phyloP scores from a whole-genome alignment of 805 yeast genomes.

The Candida chauliodis region DNA sequence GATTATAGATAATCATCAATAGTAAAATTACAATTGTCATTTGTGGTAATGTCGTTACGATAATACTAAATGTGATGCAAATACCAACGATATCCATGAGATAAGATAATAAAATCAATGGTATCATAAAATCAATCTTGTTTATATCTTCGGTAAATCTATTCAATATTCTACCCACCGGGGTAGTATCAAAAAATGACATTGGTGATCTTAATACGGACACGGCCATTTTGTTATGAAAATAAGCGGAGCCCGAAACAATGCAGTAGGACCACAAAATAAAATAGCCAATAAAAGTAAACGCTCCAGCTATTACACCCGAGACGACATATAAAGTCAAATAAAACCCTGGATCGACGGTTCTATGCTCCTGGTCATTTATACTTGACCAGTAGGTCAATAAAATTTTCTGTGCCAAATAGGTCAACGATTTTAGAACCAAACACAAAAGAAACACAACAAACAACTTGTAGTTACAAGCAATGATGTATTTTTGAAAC shows the following conservation, averaged over 20 bases:
- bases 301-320: conserved; percentile 25
- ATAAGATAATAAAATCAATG: conserved; percentile 34
- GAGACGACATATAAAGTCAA: conserved; percentile 23
- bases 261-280: conserved; percentile 29
- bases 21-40: conserved; percentile 45
- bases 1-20: conserved; percentile 44
- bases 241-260: conserved; percentile 26
- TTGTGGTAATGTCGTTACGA: conserved; percentile 56
- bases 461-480: conserved; percentile 26
- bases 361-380: conserved; percentile 23
- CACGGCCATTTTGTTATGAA: conserved; percentile 35
- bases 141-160: conserved; percentile 84
- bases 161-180: conserved; percentile 76
- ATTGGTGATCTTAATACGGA: conserved; percentile 53
- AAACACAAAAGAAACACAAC: conserved; percentile 20
- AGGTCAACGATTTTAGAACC: conserved; percentile 15
- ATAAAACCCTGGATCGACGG: conserved; percentile 21
- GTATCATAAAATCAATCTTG: conserved; percentile 53
- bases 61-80: conserved; percentile 65
- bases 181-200: conserved; percentile 76
- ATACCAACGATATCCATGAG: conserved; percentile 53
- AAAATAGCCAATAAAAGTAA: conserved; percentile 23
- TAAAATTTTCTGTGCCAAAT: conserved; percentile 22
- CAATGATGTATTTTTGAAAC: conserved; percentile 26
- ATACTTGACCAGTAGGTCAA: conserved; percentile 35